Percentiles rank a stretch among this genome's conserved stretches.
Conservation (phyloP, 176 grass and related monocot species). For the Cenchrus americanus region DNA sequence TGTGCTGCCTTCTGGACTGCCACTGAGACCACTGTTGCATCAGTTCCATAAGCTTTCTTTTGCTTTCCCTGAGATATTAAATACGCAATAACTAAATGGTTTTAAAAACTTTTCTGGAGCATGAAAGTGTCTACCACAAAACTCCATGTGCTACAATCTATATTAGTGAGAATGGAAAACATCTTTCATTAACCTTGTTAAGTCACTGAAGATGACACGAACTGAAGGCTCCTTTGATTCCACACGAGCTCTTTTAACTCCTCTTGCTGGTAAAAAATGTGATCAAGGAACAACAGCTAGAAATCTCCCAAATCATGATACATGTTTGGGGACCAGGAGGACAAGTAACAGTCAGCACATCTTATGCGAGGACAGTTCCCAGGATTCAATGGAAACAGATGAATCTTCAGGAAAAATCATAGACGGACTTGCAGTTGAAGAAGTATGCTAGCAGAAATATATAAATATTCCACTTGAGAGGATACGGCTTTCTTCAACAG, state of each 20-base stretch:
- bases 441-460: conserved; percentile 30
- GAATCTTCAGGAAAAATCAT: neutral
- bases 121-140: conserved; percentile 15
- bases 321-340: neutral
- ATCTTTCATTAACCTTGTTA: conserved; percentile 64
- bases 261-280: conserved; percentile 58
- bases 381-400: conserved; percentile 7
- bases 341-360: neutral
- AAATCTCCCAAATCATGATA: neutral
- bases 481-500: conserved; percentile 75
- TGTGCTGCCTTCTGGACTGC: conserved; percentile 55
- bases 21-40: conserved; percentile 94
- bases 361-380: conserved; percentile 8
- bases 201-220: conserved; percentile 63
- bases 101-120: neutral
- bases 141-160: neutral
- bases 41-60: conserved; percentile 75
- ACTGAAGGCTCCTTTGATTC: conserved; percentile 68
- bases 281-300: conserved; percentile 61
- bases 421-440: conserved; percentile 1
- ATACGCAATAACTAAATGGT: neutral
- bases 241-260: conserved; percentile 76
- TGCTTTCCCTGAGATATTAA: conserved; percentile 73
- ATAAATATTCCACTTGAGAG: conserved; percentile 43
- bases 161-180: conserved; percentile 20